Percentiles rank a stretch among this genome's conserved stretches.
phyloP scores from a whole-genome alignment of 768 basidiomycete genomes.

The Gloeostereum incarnatum region DNA sequence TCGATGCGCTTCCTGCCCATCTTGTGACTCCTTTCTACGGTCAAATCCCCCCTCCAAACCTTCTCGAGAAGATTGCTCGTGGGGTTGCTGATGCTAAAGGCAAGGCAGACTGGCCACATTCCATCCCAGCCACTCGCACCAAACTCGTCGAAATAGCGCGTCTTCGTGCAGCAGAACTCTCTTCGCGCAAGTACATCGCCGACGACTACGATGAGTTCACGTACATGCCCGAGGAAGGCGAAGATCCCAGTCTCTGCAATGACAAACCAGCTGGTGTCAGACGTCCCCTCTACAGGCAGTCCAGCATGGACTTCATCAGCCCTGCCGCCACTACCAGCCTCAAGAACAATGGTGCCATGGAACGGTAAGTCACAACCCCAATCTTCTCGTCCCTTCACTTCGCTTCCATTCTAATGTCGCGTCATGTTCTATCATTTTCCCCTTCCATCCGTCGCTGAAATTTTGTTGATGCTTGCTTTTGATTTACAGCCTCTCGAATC shows the following conservation, averaged over 20 bases:
- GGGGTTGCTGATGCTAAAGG: slow-evolving; percentile 71
- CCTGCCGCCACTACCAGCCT: slow-evolving; percentile 33
- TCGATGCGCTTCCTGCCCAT: slow-evolving; percentile 76
- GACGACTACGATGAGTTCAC: slow-evolving; percentile 33
- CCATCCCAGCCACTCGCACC: slow-evolving; percentile 69
- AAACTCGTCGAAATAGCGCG: slow-evolving; percentile 79
- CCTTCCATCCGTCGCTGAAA: slow-evolving; percentile 8
- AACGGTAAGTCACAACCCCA: slow-evolving; percentile 50
- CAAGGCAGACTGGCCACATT: slow-evolving; percentile 74
- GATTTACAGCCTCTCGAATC: slow-evolving; percentile 46
- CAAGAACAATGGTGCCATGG: slow-evolving; percentile 45
- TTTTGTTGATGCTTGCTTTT: slow-evolving; percentile 9
- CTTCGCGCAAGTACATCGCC: slow-evolving; percentile 23
- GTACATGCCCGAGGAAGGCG: slow-evolving; percentile 19
- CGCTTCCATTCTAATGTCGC: too few species aligned
- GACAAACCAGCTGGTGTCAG: slow-evolving; percentile 20
- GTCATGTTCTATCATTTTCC: slow-evolving; percentile 2
- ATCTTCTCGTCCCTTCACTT: too few species aligned
- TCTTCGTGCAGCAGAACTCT: slow-evolving; percentile 43
- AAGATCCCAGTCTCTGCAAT: slow-evolving; percentile 15
- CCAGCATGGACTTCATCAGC: slow-evolving; percentile 82
- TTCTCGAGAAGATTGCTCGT: slow-evolving; percentile 80
- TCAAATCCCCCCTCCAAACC: slow-evolving; percentile 73
- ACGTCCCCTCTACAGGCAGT: slow-evolving; percentile 67
- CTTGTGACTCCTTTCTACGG: slow-evolving; percentile 86